Percentiles rank a stretch among this genome's conserved stretches.
These are phyloP conservation scores for Aspergillus ustus DNA, from an alignment of 2,329 filamentous ascomycete genomes.

Conservation along the genomic window DNA sequence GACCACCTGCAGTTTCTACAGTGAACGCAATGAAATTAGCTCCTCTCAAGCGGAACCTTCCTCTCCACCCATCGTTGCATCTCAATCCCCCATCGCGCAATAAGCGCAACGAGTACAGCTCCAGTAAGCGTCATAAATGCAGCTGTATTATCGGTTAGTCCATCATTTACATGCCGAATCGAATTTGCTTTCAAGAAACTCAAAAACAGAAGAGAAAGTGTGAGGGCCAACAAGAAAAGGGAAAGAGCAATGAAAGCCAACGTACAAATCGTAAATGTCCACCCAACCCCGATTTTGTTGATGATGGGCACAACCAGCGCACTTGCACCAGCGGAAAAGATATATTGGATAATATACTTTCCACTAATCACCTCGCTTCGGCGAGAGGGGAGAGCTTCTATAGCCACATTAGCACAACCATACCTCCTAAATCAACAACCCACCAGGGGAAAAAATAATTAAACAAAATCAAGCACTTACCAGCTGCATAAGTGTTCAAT, in stretches of 20 bases:
- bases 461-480: constrained; percentile 22
- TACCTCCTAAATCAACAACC: not conserved
- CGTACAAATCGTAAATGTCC: constrained; percentile 74
- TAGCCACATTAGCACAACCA: constrained; percentile 60
- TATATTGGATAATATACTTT: constrained; percentile 78
- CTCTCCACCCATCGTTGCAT: constrained; percentile 41
- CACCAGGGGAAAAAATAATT: not conserved
- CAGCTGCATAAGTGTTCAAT: constrained; percentile 69
- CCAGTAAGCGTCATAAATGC: constrained; percentile 35
- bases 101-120: constrained; percentile 32
- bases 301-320: constrained; percentile 75
- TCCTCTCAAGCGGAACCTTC: constrained; percentile 26
- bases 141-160: constrained; percentile 22
- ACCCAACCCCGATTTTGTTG: constrained; percentile 74
- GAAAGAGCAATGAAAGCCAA: constrained; percentile 50
- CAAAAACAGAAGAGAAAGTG: too few species aligned
- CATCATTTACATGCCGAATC: constrained; percentile 49
- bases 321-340: constrained; percentile 72
- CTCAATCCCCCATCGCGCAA: constrained; percentile 37
- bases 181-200: not conserved
- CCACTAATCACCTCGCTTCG: constrained; percentile 77
- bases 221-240: constrained; percentile 10
- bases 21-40: not conserved
- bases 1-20: not conserved
- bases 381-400: constrained; percentile 48